Conservation (phyloP, 2,329 filamentous ascomycete genomes). For the Catunica adiposa region DNA sequence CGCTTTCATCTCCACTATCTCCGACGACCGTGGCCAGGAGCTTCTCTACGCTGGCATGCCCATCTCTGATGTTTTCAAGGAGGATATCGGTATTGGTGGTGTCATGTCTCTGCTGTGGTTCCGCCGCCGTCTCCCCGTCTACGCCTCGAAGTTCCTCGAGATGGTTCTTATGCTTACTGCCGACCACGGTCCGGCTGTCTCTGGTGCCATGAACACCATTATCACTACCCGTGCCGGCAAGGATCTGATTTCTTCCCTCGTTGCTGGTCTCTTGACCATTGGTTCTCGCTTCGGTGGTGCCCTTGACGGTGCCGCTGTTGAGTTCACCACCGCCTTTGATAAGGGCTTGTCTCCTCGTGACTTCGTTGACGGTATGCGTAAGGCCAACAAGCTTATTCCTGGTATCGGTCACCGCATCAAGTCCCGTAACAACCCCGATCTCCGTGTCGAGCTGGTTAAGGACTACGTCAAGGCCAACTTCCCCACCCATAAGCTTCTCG, state of each 20-base stretch:
- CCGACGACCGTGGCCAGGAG: conserved; percentile 98
- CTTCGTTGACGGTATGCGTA: conserved; percentile 97
- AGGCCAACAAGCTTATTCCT: conserved; percentile 99
- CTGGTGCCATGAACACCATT: conserved; percentile 99
- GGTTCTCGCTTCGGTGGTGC: conserved; percentile 97
- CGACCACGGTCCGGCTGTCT: conserved; percentile 96
- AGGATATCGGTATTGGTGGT: conserved; percentile 98
- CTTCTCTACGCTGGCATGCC: conserved; percentile 98
- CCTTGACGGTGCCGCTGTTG: conserved; percentile 90
- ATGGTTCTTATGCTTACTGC: conserved; percentile 99
- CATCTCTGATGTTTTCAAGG: conserved; percentile 98
- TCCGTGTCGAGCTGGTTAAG: conserved; percentile 98
- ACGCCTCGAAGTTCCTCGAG: conserved; percentile 97
- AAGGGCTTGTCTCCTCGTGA: conserved; percentile 96
- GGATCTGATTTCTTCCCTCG: conserved; percentile 88
- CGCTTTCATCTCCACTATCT: conserved; percentile 99
- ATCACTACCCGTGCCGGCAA: conserved; percentile 99
- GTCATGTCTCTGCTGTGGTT: conserved; percentile 99
- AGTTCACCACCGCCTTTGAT: conserved; percentile 96
- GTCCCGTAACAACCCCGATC: conserved; percentile 98
- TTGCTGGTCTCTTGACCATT: conserved; percentile 93
- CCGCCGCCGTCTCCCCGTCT: conserved; percentile 87
- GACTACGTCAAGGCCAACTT: conserved; percentile 97
- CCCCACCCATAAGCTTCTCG: conserved; percentile 93
- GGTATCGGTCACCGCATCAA: conserved; percentile 99